Evolutionary conservation across 192 early-diverging fungal genomes (phyloP).

Genomic region (Polychytrium aggregatum): DNA sequence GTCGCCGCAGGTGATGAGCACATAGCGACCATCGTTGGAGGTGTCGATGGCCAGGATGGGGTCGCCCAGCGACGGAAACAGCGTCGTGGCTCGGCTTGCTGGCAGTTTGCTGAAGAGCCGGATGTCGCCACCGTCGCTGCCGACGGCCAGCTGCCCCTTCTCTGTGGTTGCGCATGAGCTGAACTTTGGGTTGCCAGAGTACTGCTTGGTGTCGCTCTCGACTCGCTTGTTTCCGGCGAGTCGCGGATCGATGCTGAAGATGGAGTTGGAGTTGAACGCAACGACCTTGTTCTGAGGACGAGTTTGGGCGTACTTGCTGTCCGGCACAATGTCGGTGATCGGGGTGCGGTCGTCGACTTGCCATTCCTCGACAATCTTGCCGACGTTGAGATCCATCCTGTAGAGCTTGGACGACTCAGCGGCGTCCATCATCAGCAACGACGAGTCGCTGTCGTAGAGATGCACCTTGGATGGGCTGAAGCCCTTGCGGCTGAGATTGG

Average conservation of each 20-base stretch:
- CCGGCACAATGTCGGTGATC: conserved; percentile 57
- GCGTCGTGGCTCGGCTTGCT: conserved; percentile 76
- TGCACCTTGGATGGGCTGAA: conserved; percentile 69
- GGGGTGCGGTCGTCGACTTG: conserved; percentile 63
- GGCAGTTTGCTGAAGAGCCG: conserved; percentile 68
- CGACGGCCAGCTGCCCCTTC: conserved; percentile 69
- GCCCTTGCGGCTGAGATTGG: conserved; percentile 37
- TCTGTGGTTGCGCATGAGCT: conserved; percentile 61
- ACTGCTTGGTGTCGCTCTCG: conserved; percentile 54
- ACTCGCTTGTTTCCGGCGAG: conserved; percentile 61
- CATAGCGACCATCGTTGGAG: conserved; percentile 71
- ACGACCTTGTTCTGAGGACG: conserved; percentile 63
- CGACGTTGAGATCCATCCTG: conserved; percentile 84
- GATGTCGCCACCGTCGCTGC: conserved; percentile 77
- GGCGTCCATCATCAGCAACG: conserved; percentile 65
- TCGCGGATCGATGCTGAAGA: conserved; percentile 86
- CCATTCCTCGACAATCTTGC: conserved; percentile 92
- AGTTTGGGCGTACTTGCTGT: conserved; percentile 65
- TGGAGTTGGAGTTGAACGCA: conserved; percentile 67
- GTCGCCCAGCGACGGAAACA: conserved; percentile 73
- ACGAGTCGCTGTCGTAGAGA: conserved; percentile 76
- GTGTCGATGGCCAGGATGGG: conserved; percentile 84
- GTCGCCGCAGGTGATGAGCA: conserved; percentile 78
- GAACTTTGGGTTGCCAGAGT: conserved; percentile 61
- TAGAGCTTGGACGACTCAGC: conserved; percentile 61